These are phyloP conservation scores for Cladorrhinum sp. DNA, from an alignment of 2,329 filamentous ascomycete genomes.

Conservation along the genomic window DNA sequence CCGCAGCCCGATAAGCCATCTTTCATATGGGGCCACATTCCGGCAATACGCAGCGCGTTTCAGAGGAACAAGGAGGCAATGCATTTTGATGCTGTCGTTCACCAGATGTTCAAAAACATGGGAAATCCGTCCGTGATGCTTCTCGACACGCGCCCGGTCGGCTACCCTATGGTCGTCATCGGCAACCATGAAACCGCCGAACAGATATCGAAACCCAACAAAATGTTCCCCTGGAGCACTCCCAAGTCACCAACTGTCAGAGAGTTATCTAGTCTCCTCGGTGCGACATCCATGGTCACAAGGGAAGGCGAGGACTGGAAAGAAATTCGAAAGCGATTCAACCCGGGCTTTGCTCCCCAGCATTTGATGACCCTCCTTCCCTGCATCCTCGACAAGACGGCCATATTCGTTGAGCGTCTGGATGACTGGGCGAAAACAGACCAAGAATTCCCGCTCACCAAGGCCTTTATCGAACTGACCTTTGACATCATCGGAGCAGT, in stretches of 20 bases:
- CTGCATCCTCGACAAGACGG: constrained; percentile 35
- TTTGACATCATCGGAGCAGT: constrained; percentile 31
- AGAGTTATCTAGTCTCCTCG: constrained; percentile 28
- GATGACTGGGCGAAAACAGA: constrained; percentile 29
- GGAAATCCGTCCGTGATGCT: constrained; percentile 35
- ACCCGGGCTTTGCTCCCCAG: constrained; percentile 39
- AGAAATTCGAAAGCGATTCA: constrained; percentile 35
- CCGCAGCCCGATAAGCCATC: background rate
- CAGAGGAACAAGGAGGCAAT: background rate
- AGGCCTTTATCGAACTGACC: constrained; percentile 38
- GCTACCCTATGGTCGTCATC: constrained; percentile 33
- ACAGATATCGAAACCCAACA: constrained; percentile 35
- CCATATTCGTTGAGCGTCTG: constrained; percentile 32
- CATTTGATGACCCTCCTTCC: constrained; percentile 39
- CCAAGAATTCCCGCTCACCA: constrained; percentile 31
- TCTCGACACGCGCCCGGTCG: constrained; percentile 36
- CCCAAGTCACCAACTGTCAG: constrained; percentile 34
- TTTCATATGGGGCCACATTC: background rate
- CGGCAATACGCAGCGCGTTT: background rate
- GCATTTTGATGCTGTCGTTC: constrained; percentile 27
- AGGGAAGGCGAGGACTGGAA: constrained; percentile 33
- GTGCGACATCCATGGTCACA: constrained; percentile 25
- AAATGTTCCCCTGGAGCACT: constrained; percentile 32
- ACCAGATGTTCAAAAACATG: constrained; percentile 30
- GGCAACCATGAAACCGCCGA: constrained; percentile 37